phyloP scores from a whole-genome alignment of 2,329 filamentous ascomycete species.

The Hirsutella minnesotensis region DNA sequence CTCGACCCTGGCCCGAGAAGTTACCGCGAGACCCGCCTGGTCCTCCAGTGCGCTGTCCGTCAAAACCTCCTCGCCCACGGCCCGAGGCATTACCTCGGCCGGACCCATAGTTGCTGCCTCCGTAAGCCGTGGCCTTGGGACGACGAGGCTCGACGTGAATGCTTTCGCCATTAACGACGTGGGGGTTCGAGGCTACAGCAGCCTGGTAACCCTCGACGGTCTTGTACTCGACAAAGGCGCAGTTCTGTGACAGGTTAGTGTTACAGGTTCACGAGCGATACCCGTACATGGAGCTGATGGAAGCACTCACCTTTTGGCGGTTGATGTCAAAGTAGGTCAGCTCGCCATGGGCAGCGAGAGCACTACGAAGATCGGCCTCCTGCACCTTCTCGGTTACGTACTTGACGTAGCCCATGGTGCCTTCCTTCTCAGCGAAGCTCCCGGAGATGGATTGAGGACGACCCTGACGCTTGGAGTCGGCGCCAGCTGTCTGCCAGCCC shows the following conservation, averaged over 20 bases:
- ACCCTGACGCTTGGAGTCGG: slow-evolving; percentile 75
- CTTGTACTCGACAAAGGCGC: slow-evolving; percentile 90
- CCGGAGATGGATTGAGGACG: slow-evolving; percentile 55
- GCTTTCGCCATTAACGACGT: slow-evolving; percentile 69
- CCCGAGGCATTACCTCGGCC: slow-evolving; percentile 48
- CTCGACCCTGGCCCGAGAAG: slow-evolving; percentile 54
- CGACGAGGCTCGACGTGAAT: slow-evolving; percentile 85
- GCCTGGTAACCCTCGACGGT: slow-evolving; percentile 70
- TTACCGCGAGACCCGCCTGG: slow-evolving; percentile 53
- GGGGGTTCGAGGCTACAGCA: slow-evolving; percentile 74
- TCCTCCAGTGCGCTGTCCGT: slow-evolving; percentile 46
- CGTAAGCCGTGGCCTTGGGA: slow-evolving; percentile 58
- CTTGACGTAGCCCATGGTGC: slow-evolving; percentile 82
- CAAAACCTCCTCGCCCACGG: slow-evolving; percentile 56
- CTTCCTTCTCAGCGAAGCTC: slow-evolving; percentile 55
- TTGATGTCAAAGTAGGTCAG: slow-evolving; percentile 67
- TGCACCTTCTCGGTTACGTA: slow-evolving; percentile 86
- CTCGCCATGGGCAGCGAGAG: slow-evolving; percentile 61
- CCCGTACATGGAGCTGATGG: too few species aligned
- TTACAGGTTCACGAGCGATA: too few species aligned
- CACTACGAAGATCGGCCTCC: slow-evolving; percentile 56
- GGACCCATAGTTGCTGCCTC: slow-evolving; percentile 53
- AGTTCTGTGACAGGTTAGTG: slow-evolving; percentile 52
- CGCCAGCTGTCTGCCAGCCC: slow-evolving; percentile 77
- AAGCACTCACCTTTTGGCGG: slow-evolving; percentile 68